A percentile compares a stretch with the other conserved stretches of the same genome.
Conservation (phyloP, 2,329 filamentous ascomycete species). For the Cytospora chrysosperma region DNA sequence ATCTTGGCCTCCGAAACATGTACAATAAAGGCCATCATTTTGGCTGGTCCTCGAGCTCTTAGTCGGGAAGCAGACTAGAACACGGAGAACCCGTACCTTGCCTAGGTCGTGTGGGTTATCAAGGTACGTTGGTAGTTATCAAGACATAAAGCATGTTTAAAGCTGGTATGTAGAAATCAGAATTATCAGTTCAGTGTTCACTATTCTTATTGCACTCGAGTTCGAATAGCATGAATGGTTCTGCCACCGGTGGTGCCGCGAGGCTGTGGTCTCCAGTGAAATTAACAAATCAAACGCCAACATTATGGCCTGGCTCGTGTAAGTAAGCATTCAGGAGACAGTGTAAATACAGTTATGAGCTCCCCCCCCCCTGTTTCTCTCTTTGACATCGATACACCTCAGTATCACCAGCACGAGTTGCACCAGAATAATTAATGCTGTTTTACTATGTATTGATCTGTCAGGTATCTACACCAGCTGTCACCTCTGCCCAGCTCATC, state of each 20-base stretch:
- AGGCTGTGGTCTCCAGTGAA: neutral
- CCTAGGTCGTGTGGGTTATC: neutral
- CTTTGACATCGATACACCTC: neutral
- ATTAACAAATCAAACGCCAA: neutral
- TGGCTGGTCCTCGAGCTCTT: neutral
- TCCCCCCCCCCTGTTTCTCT: neutral
- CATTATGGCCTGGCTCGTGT: neutral
- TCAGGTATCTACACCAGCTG: too few species aligned
- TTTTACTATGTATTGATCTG: too few species aligned
- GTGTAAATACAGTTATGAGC: neutral
- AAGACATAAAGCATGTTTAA: neutral
- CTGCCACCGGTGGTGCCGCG: neutral
- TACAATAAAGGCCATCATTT: neutral
- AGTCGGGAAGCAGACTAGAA: neutral
- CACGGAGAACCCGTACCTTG: neutral
- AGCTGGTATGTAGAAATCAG: neutral
- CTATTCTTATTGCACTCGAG: too few species aligned
- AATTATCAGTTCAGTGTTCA: too few species aligned
- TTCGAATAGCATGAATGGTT: neutral
- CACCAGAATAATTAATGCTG: too few species aligned
- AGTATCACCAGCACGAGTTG: too few species aligned
- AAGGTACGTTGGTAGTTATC: neutral
- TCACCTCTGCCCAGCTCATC: too few species aligned
- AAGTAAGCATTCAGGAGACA: neutral
- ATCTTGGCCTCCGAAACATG: neutral